Evolutionary conservation across 2,329 filamentous ascomycete species (phyloP), one percentile per base, ranked within the genome.

Genomic region (Aspergillus sp.): DNA sequence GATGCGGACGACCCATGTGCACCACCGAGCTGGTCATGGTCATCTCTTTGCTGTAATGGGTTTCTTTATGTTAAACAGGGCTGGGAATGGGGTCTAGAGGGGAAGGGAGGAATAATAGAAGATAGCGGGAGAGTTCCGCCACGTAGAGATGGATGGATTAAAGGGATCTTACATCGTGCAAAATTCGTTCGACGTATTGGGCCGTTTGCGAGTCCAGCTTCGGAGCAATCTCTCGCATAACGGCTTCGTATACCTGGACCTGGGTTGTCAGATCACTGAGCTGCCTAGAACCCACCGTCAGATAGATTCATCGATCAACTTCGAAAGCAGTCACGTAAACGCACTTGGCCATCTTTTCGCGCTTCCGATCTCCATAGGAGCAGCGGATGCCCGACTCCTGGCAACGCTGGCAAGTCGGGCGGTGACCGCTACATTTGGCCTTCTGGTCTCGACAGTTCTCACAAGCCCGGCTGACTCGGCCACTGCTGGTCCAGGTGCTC

Each of bases 391-490:
- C 74, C 25, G 74, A 68, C 61, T 80, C 78, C 66, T 75, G 71
- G 62, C 78, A 81, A 52, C 78, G 73, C 57, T 76, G 70, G 59
- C 78, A 81, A 30, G 69, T 68, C 32, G 78, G 78, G 42, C 73
- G 75, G 66, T 80, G 75, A 6, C 78, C 78, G 62, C 73, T 77
- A 68, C 78, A 81, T 69, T 80, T 81, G 57, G 77, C 78, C 66
- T 81, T 80, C 54, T 78, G 73, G 44, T 78, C 74, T 10, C 78
- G 76, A 62, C 78, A 81, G 56, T 76, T 76, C 64, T 81, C 78
- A 58, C 78, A 81, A 5, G 78, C 78, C 36, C 71, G 72, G 58
- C 73, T 73, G 42, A 75, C 73, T 32, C 74, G 72, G 55, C 71
- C 71, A 27, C 67, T 70, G 52, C 55, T 70, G 44, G 66, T 68